phyloP scores from a whole-genome alignment of 768 basidiomycete genomes.

The Termitomyces eurrhizus region DNA sequence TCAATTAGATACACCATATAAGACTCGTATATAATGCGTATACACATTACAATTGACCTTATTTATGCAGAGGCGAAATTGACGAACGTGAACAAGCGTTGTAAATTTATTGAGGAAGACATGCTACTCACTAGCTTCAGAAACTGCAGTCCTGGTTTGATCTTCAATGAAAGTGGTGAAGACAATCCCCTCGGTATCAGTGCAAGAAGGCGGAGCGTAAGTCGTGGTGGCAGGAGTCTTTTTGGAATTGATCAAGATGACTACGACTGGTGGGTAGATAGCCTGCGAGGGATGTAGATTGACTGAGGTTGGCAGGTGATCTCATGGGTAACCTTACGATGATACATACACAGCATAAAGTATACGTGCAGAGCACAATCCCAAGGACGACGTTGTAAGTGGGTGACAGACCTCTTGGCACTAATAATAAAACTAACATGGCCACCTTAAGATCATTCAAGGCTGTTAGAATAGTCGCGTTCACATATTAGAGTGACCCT shows the following conservation, averaged over 20 bases:
- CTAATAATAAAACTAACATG: not conserved
- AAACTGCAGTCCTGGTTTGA: not conserved
- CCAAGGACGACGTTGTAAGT: not conserved
- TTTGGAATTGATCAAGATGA: not conserved
- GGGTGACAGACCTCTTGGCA: not conserved
- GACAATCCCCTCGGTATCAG: not conserved
- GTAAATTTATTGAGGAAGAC: not conserved
- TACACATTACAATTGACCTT: not conserved
- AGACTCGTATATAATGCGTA: not conserved
- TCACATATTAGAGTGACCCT: not conserved
- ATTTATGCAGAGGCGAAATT: not conserved
- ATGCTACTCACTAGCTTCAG: not conserved
- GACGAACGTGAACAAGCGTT: not conserved
- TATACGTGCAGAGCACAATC: slow-evolving; percentile 7
- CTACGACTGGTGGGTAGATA: slow-evolving; percentile 4
- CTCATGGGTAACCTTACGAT: not conserved
- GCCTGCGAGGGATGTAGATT: not conserved
- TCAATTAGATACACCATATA: not conserved
- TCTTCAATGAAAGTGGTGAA: not conserved
- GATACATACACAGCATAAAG: slow-evolving; percentile 4
- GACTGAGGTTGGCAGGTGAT: not conserved
- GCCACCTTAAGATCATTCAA: not conserved
- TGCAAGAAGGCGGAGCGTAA: not conserved
- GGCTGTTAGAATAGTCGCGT: not conserved
- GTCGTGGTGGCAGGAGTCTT: not conserved